Evolutionary conservation across 2,329 filamentous ascomycete genomes (phyloP).

Genomic region (Zasmidium cellare): DNA sequence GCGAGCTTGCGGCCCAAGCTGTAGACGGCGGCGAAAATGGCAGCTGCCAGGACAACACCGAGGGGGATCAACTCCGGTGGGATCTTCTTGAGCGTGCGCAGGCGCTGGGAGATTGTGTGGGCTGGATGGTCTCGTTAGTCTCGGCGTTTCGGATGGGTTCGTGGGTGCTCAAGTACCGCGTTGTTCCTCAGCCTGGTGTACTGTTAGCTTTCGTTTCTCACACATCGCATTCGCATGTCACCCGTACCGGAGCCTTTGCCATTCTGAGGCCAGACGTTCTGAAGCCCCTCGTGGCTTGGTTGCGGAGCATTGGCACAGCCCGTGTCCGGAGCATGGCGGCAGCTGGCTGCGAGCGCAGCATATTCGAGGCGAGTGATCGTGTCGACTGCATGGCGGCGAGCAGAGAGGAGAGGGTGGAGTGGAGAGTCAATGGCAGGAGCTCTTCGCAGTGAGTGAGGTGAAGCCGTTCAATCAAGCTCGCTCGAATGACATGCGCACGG

Average conservation of each 20-base stretch:
- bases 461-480: not conserved
- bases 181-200: slow-evolving; percentile 62
- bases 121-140: slow-evolving; percentile 53
- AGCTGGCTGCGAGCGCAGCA: slow-evolving; percentile 35
- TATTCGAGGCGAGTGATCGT: slow-evolving; percentile 41
- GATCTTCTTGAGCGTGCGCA: slow-evolving; percentile 85
- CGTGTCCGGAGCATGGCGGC: slow-evolving; percentile 36
- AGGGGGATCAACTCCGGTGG: slow-evolving; percentile 93
- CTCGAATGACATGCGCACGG: not conserved
- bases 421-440: slow-evolving; percentile 21
- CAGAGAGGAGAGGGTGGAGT: slow-evolving; percentile 23
- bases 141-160: not conserved
- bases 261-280: slow-evolving; percentile 31
- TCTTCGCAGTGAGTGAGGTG: not conserved
- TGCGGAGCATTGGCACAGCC: slow-evolving; percentile 36
- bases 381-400: slow-evolving; percentile 38
- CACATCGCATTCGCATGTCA: not conserved
- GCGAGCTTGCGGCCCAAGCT: slow-evolving; percentile 78
- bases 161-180: slow-evolving; percentile 51
- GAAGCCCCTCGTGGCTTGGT: slow-evolving; percentile 35
- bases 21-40: slow-evolving; percentile 78
- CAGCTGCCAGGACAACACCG: slow-evolving; percentile 77
- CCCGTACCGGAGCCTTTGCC: slow-evolving; percentile 34
- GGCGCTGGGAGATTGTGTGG: slow-evolving; percentile 94
- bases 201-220: slow-evolving; percentile 14